Conservation (phyloP, 2,329 filamentous ascomycete species). For the Lecanicillium sp. region DNA sequence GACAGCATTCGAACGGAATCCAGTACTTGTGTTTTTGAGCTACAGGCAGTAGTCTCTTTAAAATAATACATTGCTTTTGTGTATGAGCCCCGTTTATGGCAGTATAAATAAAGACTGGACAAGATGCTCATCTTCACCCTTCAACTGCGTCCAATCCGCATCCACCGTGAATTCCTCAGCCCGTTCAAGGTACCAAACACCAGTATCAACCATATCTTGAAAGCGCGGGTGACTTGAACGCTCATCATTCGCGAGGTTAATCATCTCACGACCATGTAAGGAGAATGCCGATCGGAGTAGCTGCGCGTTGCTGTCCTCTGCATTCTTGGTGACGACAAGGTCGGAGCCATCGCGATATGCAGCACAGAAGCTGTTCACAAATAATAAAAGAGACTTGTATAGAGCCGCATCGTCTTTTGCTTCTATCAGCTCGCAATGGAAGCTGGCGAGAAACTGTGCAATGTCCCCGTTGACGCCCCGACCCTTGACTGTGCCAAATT, state of each 20-base stretch:
- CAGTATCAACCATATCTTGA: slow-evolving; percentile 9
- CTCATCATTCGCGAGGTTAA: slow-evolving; percentile 12
- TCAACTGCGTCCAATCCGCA: slow-evolving; percentile 10
- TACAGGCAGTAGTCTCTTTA: too few relatives aligned
- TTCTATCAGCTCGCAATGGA: slow-evolving; percentile 10
- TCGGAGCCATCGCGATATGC: slow-evolving; percentile 8
- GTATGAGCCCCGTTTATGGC: not conserved
- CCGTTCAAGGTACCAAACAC: slow-evolving; percentile 13
- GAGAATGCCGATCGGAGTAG: slow-evolving; percentile 12
- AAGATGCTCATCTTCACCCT: slow-evolving; percentile 5
- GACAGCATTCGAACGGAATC: too few relatives aligned
- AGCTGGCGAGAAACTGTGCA: slow-evolving; percentile 13
- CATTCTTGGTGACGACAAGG: slow-evolving; percentile 2
- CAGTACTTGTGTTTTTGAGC: too few relatives aligned
- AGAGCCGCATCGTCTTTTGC: not conserved
- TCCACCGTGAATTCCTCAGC: slow-evolving; percentile 10
- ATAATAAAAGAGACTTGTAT: slow-evolving; percentile 4
- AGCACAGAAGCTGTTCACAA: slow-evolving; percentile 8
- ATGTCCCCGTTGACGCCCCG: slow-evolving; percentile 14
- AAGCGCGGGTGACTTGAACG: slow-evolving; percentile 2
- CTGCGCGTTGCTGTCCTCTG: slow-evolving; percentile 5
- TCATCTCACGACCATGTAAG: slow-evolving; percentile 11
- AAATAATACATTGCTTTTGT: not conserved
- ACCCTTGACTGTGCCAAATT: slow-evolving; percentile 12
- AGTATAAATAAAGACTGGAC: slow-evolving; percentile 7